Evolutionary conservation across 2,329 filamentous ascomycete genomes (phyloP).

Genomic region (Calonectria pseudoturangicola): DNA sequence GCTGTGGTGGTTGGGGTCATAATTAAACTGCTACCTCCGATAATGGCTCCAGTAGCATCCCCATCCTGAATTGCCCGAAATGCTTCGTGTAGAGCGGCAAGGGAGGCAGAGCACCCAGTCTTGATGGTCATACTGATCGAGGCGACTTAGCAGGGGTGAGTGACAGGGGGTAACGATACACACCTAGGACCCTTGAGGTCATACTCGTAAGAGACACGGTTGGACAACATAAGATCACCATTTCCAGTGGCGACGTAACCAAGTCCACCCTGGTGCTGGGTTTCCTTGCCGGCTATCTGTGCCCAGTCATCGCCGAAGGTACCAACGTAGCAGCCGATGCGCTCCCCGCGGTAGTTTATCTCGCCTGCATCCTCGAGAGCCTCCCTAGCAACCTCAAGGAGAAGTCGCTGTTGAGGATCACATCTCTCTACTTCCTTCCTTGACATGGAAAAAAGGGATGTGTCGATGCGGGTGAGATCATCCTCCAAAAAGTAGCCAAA

Average conservation of each 20-base stretch:
- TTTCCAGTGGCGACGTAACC: slow-evolving; percentile 49
- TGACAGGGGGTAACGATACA: slow-evolving; percentile 53
- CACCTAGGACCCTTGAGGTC: slow-evolving; percentile 71
- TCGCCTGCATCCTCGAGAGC: slow-evolving; percentile 60
- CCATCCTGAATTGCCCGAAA: slow-evolving; percentile 54
- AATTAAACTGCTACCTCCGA: slow-evolving; percentile 59
- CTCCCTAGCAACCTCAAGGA: slow-evolving; percentile 61
- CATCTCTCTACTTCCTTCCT: slow-evolving; percentile 55
- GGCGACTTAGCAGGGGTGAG: slow-evolving; percentile 50
- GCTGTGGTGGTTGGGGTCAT: slow-evolving; percentile 51
- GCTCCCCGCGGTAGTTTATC: slow-evolving; percentile 53
- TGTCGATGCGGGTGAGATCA: slow-evolving; percentile 54
- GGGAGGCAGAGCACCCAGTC: slow-evolving; percentile 60
- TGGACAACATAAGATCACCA: slow-evolving; percentile 55
- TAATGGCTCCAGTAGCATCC: slow-evolving; percentile 55
- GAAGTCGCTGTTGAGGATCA: slow-evolving; percentile 61
- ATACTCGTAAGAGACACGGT: slow-evolving; percentile 57
- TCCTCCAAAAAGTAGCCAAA: slow-evolving; percentile 58
- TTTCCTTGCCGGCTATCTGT: slow-evolving; percentile 53
- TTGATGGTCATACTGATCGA: slow-evolving; percentile 56
- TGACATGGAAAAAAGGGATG: slow-evolving; percentile 54
- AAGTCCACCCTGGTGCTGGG: slow-evolving; percentile 36
- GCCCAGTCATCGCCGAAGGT: slow-evolving; percentile 59
- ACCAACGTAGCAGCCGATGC: slow-evolving; percentile 60
- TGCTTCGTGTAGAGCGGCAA: slow-evolving; percentile 58